Base-by-base conservation (phyloP, 2,329 filamentous ascomycete species). In the Colletotrichum karsti region DNA sequence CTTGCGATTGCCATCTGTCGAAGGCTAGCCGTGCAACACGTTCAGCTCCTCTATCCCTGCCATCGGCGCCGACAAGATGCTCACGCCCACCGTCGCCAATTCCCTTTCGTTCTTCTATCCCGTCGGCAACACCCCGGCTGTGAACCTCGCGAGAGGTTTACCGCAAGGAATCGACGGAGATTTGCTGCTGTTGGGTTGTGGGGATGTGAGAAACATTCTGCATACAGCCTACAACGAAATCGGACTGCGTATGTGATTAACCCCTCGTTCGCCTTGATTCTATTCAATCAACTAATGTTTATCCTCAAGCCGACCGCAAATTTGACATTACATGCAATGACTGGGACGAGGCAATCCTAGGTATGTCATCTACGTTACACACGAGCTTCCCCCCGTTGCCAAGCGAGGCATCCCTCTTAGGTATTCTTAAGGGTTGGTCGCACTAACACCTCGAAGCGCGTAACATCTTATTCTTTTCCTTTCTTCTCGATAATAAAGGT, bases 271-370 rank as follows among this genome's bases (percentile, higher is more conserved):
- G n/a, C n/a, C n/a, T 9, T 9, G 42, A 74, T 80, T 53, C 80
- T 13, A 1, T 15, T 10, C 18, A n/a, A 20, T 1, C 10, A 12
- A 37, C 18, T 53, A 24, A 51, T 18, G 3, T n/a, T n/a, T n/a
- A n/a, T 51, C 26, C 5, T 8, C 12, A 24, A 83, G 80, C 78
- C 8, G 46, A 69, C 28, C 74, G 84, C 44, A 81, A 80, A 41
- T 74, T 89, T 5, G 86, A 88, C 69, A 77, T 90, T 46, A 90
- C 88, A 2, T 87, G 83, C 63, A 90, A 87, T 73, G 87, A 90
- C 73, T 70, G 79, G 48, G 80, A 88, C 28, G 75, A 82, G 12
- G 81, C 80, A 18, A 79, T 88, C 56, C 77, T 88, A 54, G 86
- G 87, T 87, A 72, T 58, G 80, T 66, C 24, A 18, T 28, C 15